A percentile compares a stretch with the other conserved stretches of the same genome.
phyloP scores from a whole-genome alignment of 176 grass and related monocot species.

The Olyra latifolia region DNA sequence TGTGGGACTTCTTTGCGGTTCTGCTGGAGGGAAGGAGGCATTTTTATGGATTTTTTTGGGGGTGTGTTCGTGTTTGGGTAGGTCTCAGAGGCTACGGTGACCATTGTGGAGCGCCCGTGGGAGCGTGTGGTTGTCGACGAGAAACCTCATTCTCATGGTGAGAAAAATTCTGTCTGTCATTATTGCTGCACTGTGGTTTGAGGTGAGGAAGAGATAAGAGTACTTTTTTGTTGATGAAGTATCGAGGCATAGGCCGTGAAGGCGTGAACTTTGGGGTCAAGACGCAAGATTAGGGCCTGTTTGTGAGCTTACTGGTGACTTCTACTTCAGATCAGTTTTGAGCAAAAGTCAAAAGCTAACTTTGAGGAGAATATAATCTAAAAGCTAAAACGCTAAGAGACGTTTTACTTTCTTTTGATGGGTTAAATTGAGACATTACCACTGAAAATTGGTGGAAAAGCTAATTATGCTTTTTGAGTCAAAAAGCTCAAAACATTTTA shows the following conservation, averaged over 20 bases:
- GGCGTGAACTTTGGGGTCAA: neutral
- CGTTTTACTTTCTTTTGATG: no score
- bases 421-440: no score
- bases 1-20: neutral
- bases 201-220: neutral
- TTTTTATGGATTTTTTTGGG: neutral
- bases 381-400: no score
- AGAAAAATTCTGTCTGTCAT: neutral
- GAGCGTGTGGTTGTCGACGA: conserved; percentile 73
- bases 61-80: conserved; percentile 9
- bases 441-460: no score
- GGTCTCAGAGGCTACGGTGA: conserved; percentile 73
- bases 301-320: no score
- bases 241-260: neutral
- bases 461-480: no score
- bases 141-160: conserved; percentile 83
- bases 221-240: neutral
- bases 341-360: no score
- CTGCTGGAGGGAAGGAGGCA: neutral
- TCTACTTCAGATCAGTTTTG: no score
- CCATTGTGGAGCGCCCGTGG: conserved; percentile 83
- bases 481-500: no score
- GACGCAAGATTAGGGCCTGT: no score
- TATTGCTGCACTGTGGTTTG: neutral
- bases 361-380: no score